phyloP scores from a whole-genome alignment of 2,329 filamentous ascomycete species.

The Pseudopyrenochaeta lycopersici region DNA sequence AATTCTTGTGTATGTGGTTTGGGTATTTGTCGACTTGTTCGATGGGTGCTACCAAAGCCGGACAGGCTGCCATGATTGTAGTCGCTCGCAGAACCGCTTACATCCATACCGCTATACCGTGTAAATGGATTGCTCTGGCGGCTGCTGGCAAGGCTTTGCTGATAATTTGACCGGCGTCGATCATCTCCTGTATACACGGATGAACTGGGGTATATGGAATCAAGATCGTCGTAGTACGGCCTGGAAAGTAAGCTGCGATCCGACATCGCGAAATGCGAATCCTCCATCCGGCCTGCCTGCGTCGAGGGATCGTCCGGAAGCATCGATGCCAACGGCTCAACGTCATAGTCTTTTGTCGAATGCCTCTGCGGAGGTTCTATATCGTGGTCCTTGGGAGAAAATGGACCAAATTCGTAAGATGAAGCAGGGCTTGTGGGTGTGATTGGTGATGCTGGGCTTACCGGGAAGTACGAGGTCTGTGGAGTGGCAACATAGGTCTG shows the following conservation, averaged over 20 bases:
- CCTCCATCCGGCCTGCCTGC: slow-evolving; percentile 23
- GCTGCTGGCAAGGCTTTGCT: slow-evolving; percentile 26
- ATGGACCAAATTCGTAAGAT: slow-evolving; percentile 7
- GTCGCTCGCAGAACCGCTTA: slow-evolving; percentile 18
- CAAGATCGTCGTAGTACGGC: slow-evolving; percentile 42
- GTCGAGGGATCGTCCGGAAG: slow-evolving; percentile 38
- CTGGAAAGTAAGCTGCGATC: slow-evolving; percentile 15
- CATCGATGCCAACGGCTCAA: slow-evolving; percentile 36
- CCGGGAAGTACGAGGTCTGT: slow-evolving; percentile 25
- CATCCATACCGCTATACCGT: slow-evolving; percentile 22
- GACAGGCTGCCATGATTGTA: slow-evolving; percentile 25
- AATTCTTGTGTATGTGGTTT: slow-evolving; percentile 20
- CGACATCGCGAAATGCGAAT: slow-evolving; percentile 14
- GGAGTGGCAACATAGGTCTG: slow-evolving; percentile 27
- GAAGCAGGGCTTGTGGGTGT: slow-evolving; percentile 22
- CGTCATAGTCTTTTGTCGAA: slow-evolving; percentile 6
- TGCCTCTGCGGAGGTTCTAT: slow-evolving; percentile 10
- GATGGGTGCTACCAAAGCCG: slow-evolving; percentile 16
- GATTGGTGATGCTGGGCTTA: slow-evolving; percentile 25
- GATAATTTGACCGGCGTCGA: slow-evolving; percentile 26
- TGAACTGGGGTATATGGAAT: slow-evolving; percentile 40
- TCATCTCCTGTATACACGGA: slow-evolving; percentile 43
- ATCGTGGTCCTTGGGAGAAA: slow-evolving; percentile 14
- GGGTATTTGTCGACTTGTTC: slow-evolving; percentile 17
- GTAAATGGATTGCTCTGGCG: slow-evolving; percentile 32